Evolutionary conservation across 2,329 filamentous ascomycete species (phyloP), one percentile per base, ranked within the genome.

Genomic region (Colletotrichum scovillei): DNA sequence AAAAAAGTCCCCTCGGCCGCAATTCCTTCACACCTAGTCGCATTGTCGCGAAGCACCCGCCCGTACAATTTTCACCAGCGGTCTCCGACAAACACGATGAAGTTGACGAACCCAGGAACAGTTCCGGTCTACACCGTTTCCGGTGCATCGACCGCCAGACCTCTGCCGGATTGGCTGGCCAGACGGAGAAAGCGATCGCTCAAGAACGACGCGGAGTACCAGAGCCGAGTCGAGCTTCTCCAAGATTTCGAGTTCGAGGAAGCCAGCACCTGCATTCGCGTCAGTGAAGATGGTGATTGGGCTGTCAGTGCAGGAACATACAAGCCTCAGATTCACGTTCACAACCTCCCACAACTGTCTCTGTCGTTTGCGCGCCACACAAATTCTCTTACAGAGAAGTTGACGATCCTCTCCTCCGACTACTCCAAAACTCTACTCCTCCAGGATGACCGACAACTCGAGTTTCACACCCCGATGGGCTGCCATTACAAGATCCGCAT

Each of bases 161-260:
- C 94, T 24, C 88, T 99, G 35, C 97, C 97, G 74, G 97, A 99
- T 84, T 99, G 97, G 95, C 93, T 99, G 74, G 93, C 95, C 42
- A 90, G 95, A 76, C 93, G 95, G 78, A 89, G 96, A 81, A 98
- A 98, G 87, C 90, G 94, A 81, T 97, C 94, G 80, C 86, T 98
- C 77, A 98, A 98, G 84, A 92, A 96, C 77, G 96, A 98, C 80
- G 88, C 93, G 73, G 96, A 98, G 81, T 98, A 96, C 84, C 93
- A 95, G 75, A 98, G 95, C 82, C 93, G 97, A 76, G 92, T 99
- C 78, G 97, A 99, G 83, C 88, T 99, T 70, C 89, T 99, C 49
- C 97, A 99, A 80, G 97, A 99, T 81, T 99, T 99, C 82, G 95
- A 97, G 80, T 98, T 99, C 79, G 95, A 98, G 79, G 95, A 98